Evolutionary conservation across 129 eudicot species (phyloP).

Genomic region (Scalesia atractyloides): DNA sequence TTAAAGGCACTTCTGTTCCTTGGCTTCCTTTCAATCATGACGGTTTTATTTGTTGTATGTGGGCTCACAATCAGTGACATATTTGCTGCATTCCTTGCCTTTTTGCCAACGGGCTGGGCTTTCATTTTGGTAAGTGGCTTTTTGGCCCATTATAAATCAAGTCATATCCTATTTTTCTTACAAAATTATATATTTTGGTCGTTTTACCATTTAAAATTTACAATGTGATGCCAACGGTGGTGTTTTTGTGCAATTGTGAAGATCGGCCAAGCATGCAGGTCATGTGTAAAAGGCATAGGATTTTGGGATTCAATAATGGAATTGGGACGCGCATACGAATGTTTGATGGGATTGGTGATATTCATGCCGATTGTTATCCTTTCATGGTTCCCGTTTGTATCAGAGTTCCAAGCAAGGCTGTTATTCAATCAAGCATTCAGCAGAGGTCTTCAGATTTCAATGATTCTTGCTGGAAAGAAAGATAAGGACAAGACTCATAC

Average conservation of each 20-base stretch:
- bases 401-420: slow-evolving; percentile 83
- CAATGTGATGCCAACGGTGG: neutral
- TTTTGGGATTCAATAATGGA: slow-evolving; percentile 95
- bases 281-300: slow-evolving; percentile 68
- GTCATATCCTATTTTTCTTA: neutral
- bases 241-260: slow-evolving; percentile 30
- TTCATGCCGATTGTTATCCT: slow-evolving; percentile 76
- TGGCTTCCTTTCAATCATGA: slow-evolving; percentile 89
- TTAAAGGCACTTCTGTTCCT: slow-evolving; percentile 92
- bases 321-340: slow-evolving; percentile 77
- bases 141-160: slow-evolving; percentile 5
- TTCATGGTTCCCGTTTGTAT: slow-evolving; percentile 96
- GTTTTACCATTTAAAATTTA: neutral
- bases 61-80: slow-evolving; percentile 69
- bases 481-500: slow-evolving; percentile 43
- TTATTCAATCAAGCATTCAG: slow-evolving; percentile 97
- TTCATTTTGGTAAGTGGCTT: slow-evolving; percentile 60
- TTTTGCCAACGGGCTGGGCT: slow-evolving; percentile 98
- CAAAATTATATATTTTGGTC: neutral
- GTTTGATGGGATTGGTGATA: slow-evolving; percentile 76
- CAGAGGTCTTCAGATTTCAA: slow-evolving; percentile 93
- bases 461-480: slow-evolving; percentile 91
- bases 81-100: slow-evolving; percentile 87
- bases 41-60: slow-evolving; percentile 78
- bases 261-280: slow-evolving; percentile 85